Evolutionary conservation across 768 basidiomycete genomes (phyloP).

Genomic region (Boletus speciosus): DNA sequence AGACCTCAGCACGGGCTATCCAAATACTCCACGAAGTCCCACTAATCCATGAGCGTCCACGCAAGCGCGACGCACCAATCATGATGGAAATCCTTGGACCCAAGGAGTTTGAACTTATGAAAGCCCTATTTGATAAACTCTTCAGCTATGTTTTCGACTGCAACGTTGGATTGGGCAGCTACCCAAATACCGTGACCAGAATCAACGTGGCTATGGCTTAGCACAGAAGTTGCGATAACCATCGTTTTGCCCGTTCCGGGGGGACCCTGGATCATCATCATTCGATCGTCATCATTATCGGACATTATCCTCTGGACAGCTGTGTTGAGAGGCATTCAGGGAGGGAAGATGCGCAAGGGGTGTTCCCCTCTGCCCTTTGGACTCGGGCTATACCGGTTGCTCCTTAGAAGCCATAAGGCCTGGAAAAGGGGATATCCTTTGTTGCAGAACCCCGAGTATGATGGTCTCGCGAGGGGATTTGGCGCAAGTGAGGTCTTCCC

Average conservation of each 20-base stretch:
- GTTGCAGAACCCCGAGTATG: constrained; percentile 24
- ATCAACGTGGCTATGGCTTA: constrained; percentile 15
- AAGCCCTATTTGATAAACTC: constrained; percentile 31
- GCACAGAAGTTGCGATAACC: constrained; percentile 38
- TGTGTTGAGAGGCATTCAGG: constrained; percentile 28
- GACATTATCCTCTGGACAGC: constrained; percentile 34
- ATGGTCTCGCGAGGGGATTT: constrained; percentile 35
- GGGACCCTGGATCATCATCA: constrained; percentile 35
- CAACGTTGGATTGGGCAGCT: constrained; percentile 48
- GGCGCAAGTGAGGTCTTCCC: constrained; percentile 52
- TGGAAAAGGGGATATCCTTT: constrained; percentile 21
- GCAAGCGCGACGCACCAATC: constrained; percentile 37
- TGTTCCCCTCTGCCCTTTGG: background rate
- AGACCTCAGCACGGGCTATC: too few relatives aligned
- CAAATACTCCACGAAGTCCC: too few relatives aligned
- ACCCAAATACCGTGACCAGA: constrained; percentile 34
- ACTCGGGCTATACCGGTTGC: constrained; percentile 12
- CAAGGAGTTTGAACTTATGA: constrained; percentile 37
- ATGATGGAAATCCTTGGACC: constrained; percentile 45
- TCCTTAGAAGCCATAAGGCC: constrained; percentile 26
- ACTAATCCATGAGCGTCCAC: too few relatives aligned
- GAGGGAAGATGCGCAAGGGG: background rate
- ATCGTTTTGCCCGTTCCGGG: constrained; percentile 46
- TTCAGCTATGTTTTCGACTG: constrained; percentile 48
- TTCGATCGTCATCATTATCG: constrained; percentile 12